Percentiles rank a stretch among this genome's conserved stretches.
phyloP scores from a whole-genome alignment of 1,284 basidiomycete genomes.

The Tetrapyrgos nigripes region DNA sequence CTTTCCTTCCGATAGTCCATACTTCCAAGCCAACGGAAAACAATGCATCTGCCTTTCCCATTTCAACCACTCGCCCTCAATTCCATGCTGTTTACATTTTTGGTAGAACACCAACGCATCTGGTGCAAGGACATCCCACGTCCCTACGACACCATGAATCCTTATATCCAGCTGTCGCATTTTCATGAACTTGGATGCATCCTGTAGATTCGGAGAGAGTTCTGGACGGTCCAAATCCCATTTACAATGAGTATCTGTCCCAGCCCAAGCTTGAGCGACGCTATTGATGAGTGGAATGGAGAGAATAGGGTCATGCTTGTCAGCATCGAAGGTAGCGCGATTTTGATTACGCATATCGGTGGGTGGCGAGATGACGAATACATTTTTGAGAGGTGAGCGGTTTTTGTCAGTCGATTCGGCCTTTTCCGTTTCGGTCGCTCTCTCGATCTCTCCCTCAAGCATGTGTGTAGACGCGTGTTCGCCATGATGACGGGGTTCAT shows the following conservation, averaged over 20 bases:
- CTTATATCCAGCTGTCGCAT: neutral
- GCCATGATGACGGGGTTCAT: too few relatives aligned
- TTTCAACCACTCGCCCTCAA: neutral
- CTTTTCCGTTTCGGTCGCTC: neutral
- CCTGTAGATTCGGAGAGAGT: neutral
- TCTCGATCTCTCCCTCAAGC: too few relatives aligned
- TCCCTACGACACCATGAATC: neutral
- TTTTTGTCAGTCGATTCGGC: neutral
- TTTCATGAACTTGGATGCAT: neutral
- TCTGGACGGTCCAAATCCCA: constrained; percentile 1
- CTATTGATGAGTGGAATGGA: neutral
- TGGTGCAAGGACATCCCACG: constrained; percentile 1
- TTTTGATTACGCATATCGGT: constrained; percentile 1
- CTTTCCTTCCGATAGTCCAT: neutral
- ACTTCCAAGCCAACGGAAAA: neutral
- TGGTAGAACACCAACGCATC: neutral
- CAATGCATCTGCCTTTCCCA: constrained; percentile 5
- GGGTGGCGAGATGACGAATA: neutral
- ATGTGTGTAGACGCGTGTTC: too few relatives aligned
- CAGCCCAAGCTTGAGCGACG: constrained; percentile 1
- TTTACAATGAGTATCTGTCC: neutral
- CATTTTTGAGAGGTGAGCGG: neutral
- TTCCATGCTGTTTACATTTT: neutral
- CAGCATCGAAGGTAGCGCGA: neutral
- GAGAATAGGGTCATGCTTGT: neutral